Evolutionary conservation across 441 rosid species (phyloP).

Genomic region (Populus trichocarpa): DNA sequence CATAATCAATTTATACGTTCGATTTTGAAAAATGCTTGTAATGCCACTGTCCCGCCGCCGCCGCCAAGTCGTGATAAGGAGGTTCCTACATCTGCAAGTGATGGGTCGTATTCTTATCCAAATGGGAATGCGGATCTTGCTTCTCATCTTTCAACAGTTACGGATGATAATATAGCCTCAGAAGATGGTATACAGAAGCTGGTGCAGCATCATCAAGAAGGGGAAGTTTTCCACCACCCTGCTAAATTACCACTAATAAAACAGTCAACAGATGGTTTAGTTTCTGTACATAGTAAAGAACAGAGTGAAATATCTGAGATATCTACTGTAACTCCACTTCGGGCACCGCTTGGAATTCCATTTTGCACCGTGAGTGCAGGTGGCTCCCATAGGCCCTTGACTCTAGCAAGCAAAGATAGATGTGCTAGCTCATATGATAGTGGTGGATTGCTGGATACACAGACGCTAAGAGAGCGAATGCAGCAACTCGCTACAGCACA

Average conservation of each 20-base stretch:
- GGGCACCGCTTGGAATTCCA: constrained; percentile 34
- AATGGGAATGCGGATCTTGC: constrained; percentile 58
- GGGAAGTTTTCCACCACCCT: not conserved
- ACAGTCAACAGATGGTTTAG: constrained; percentile 20
- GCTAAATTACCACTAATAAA: not conserved
- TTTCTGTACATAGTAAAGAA: constrained; percentile 31
- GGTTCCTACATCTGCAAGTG: constrained; percentile 30
- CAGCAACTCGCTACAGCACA: constrained; percentile 56
- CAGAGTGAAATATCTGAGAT: constrained; percentile 29
- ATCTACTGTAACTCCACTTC: constrained; percentile 32
- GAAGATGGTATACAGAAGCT: constrained; percentile 33
- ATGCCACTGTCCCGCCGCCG: constrained; percentile 52
- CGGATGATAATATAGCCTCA: constrained; percentile 29
- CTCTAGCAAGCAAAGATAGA: constrained; percentile 26
- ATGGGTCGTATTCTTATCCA: constrained; percentile 33
- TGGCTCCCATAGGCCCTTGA: constrained; percentile 16
- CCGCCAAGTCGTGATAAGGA: constrained; percentile 27
- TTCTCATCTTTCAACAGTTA: constrained; percentile 33
- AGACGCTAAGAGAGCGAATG: constrained; percentile 59
- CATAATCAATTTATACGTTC: constrained; percentile 70
- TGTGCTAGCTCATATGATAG: constrained; percentile 44
- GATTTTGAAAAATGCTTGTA: constrained; percentile 64
- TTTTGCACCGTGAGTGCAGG: constrained; percentile 31
- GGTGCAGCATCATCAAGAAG: constrained; percentile 44
- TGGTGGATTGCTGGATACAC: constrained; percentile 50